Percentiles rank a stretch among this genome's conserved stretches.
Evolutionary conservation across 345 rosid species (phyloP).

Genomic region (Turritis glabra): DNA sequence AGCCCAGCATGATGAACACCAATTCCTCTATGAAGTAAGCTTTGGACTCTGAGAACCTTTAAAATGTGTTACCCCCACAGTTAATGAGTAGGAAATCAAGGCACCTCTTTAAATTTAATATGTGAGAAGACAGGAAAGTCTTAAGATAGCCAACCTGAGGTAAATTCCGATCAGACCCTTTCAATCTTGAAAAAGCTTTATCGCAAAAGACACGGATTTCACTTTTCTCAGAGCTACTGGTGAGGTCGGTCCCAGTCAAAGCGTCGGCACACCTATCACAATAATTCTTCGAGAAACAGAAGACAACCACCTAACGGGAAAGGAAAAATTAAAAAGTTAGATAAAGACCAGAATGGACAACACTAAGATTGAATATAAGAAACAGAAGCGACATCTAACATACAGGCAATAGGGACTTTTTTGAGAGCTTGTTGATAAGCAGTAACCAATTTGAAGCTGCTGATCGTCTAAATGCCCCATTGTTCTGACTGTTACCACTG

Average conservation of each 20-base stretch:
- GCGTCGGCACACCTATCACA: constrained; percentile 88
- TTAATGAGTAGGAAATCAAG: constrained; percentile 31
- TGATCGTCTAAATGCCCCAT: constrained; percentile 70
- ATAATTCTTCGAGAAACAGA: constrained; percentile 95
- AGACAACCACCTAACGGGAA: constrained; percentile 69
- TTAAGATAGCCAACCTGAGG: constrained; percentile 74
- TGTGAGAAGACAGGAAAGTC: constrained; percentile 14
- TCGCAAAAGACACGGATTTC: constrained; percentile 88
- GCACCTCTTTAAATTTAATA: constrained; percentile 13
- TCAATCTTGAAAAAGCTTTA: constrained; percentile 90
- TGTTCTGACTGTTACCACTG: constrained; percentile 60
- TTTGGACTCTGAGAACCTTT: constrained; percentile 90
- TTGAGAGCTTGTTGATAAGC: constrained; percentile 84
- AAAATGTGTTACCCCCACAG: constrained; percentile 33
- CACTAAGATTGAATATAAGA: neutral
- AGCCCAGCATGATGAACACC: constrained; percentile 99
- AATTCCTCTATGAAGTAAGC: constrained; percentile 84
- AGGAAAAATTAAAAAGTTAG: constrained; percentile 5
- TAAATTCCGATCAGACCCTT: constrained; percentile 92
- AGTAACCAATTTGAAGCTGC: constrained; percentile 78
- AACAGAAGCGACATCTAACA: constrained; percentile 22
- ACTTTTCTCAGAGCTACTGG: constrained; percentile 83
- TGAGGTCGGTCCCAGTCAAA: constrained; percentile 74
- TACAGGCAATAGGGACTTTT: constrained; percentile 87
- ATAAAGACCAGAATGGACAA: neutral